Evolutionary conservation across 768 basidiomycete genomes (phyloP).

Genomic region (Chalciporus pseudorubinellus): DNA sequence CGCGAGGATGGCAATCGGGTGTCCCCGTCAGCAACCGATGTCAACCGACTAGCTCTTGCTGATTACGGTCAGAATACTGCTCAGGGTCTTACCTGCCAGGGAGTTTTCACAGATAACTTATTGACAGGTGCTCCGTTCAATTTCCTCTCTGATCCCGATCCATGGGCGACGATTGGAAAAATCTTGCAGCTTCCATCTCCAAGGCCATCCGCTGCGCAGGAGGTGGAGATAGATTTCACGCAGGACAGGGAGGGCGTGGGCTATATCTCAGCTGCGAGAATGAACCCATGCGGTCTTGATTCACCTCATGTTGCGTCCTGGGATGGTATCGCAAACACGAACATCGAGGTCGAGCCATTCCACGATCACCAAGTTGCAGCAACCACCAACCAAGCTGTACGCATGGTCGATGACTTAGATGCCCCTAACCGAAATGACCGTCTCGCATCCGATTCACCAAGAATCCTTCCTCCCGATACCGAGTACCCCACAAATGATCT

Average conservation of each 20-base stretch:
- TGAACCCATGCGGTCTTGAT: neutral
- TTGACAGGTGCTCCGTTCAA: conserved; percentile 14
- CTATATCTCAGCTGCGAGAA: conserved; percentile 4
- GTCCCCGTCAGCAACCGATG: neutral
- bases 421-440: neutral
- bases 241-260: conserved; percentile 28
- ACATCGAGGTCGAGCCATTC: neutral
- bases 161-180: conserved; percentile 31
- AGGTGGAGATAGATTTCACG: conserved; percentile 17
- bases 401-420: neutral
- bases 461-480: neutral
- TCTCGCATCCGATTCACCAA: neutral
- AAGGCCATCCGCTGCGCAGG: neutral
- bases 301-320: neutral
- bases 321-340: neutral
- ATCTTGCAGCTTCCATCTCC: conserved; percentile 20
- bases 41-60: neutral
- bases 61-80: neutral
- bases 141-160: conserved; percentile 31
- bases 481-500: neutral
- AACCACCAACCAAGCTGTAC: neutral
- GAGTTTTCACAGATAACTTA: neutral
- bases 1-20: neutral
- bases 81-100: neutral
- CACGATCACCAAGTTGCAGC: neutral